Evolutionary conservation across 768 basidiomycete species (phyloP).

Genomic region (Pleurotus tuoliensis): DNA sequence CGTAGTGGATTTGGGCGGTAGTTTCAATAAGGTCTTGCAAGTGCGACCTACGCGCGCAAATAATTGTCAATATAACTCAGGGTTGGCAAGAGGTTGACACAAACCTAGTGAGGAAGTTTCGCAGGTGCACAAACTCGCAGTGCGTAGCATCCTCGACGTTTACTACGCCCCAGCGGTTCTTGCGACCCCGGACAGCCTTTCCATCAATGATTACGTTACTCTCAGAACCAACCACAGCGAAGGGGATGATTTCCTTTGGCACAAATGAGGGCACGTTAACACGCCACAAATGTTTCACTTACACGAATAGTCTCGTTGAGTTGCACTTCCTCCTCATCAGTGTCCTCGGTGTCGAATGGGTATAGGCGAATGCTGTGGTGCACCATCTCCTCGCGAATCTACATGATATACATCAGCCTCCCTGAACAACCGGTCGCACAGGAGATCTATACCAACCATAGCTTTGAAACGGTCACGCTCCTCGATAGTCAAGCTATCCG

Average conservation of each 20-base stretch:
- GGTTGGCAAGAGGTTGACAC: slow-evolving; percentile 16
- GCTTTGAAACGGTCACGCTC: slow-evolving; percentile 92
- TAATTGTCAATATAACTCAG: neutral
- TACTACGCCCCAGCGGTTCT: slow-evolving; percentile 98
- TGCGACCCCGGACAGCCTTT: slow-evolving; percentile 90
- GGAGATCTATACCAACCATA: slow-evolving; percentile 48
- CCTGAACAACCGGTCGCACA: neutral
- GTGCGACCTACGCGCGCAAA: slow-evolving; percentile 65
- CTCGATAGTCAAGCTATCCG: slow-evolving; percentile 89
- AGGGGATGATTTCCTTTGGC: slow-evolving; percentile 84
- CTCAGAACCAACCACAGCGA: slow-evolving; percentile 97
- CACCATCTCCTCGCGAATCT: slow-evolving; percentile 92
- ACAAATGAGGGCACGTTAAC: slow-evolving; percentile 5
- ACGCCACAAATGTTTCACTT: slow-evolving; percentile 22
- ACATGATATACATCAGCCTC: slow-evolving; percentile 10
- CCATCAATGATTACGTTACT: slow-evolving; percentile 93
- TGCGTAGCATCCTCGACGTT: slow-evolving; percentile 96
- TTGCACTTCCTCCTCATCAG: slow-evolving; percentile 87
- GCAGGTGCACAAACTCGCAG: slow-evolving; percentile 96
- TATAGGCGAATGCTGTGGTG: slow-evolving; percentile 93
- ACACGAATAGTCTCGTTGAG: slow-evolving; percentile 90
- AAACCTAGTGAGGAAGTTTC: slow-evolving; percentile 92
- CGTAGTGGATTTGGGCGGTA: slow-evolving; percentile 98
- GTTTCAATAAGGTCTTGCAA: slow-evolving; percentile 98
- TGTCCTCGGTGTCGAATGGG: slow-evolving; percentile 96